Evolutionary conservation across 116 monocot genomes (phyloP).

Genomic region (Phalaenopsis hybrid): DNA sequence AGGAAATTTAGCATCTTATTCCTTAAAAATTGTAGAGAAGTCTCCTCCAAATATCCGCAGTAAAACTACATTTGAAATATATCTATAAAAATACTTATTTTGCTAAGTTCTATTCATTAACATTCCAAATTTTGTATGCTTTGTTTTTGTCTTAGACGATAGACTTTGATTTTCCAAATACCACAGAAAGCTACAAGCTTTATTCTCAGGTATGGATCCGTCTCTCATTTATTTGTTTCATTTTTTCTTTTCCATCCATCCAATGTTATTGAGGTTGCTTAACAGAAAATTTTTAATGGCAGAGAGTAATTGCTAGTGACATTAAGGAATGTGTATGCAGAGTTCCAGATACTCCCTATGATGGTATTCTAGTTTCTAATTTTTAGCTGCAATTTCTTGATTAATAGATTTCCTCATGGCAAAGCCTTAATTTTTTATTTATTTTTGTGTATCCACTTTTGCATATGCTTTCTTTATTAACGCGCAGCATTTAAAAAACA

Average conservation of each 20-base stretch:
- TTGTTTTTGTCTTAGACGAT: constrained; percentile 38
- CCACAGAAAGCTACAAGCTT: constrained; percentile 93
- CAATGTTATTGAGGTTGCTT: neutral
- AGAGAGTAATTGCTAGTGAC: constrained; percentile 84
- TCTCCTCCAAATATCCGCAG: too few species aligned
- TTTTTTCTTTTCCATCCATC: constrained; percentile 1
- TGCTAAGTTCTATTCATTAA: neutral
- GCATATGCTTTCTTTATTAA: too few species aligned
- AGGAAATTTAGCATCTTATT: too few species aligned
- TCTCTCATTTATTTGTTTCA: neutral
- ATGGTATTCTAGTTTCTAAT: constrained; percentile 35
- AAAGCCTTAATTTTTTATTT: neutral
- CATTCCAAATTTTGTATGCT: neutral
- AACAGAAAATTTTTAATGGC: constrained; percentile 19
- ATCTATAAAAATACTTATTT: too few species aligned
- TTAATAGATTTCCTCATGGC: neutral
- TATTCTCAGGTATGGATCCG: constrained; percentile 54
- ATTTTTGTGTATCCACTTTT: too few species aligned
- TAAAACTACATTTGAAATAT: too few species aligned
- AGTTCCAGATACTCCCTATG: constrained; percentile 84
- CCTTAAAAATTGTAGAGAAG: too few species aligned
- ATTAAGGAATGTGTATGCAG: constrained; percentile 93
- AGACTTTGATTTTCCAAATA: constrained; percentile 89
- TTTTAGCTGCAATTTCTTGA: neutral
- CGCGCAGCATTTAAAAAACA: too few species aligned